These are phyloP conservation scores for Cucumis hystrix DNA, from an alignment of 306 rosid species.

Conservation along the genomic window DNA sequence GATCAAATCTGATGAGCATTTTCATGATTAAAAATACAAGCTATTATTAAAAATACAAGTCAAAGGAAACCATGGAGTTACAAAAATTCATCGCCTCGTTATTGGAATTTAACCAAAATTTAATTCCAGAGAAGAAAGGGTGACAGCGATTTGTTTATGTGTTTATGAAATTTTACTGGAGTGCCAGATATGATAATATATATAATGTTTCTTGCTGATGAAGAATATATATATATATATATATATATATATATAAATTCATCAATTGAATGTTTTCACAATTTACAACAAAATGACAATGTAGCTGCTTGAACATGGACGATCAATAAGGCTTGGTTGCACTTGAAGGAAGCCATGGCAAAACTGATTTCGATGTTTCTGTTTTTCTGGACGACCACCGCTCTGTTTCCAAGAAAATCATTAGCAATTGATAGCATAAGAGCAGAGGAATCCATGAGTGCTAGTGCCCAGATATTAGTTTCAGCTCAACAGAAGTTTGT, in stretches of 20 bases:
- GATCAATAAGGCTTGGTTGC: not conserved
- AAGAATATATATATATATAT: not conserved
- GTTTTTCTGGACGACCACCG: conserved; percentile 5
- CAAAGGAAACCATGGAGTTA: too few species aligned
- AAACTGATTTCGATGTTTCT: conserved; percentile 9
- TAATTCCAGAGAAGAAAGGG: not conserved
- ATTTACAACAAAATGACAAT: not conserved
- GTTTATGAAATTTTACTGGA: too few species aligned
- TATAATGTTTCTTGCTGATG: not conserved
- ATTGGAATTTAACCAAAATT: too few species aligned
- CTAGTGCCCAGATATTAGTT: conserved; percentile 17
- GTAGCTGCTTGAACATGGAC: too few species aligned
- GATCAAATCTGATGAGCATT: too few species aligned
- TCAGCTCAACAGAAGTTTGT: conserved; percentile 32
- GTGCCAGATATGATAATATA: not conserved
- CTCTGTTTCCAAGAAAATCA: conserved; percentile 10
- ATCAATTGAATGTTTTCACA: not conserved
- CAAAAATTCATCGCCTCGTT: too few species aligned
- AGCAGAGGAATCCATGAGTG: conserved; percentile 23
- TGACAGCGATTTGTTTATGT: not conserved
- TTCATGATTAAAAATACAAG: too few species aligned
- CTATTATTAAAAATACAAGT: not conserved
- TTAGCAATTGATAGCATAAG: conserved; percentile 17
- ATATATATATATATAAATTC: not conserved
- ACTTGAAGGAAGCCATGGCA: not conserved